Evolutionary conservation across 2,329 filamentous ascomycete genomes (phyloP), one percentile per base, ranked within the genome.

Genomic region (Aureobasidium sp.): DNA sequence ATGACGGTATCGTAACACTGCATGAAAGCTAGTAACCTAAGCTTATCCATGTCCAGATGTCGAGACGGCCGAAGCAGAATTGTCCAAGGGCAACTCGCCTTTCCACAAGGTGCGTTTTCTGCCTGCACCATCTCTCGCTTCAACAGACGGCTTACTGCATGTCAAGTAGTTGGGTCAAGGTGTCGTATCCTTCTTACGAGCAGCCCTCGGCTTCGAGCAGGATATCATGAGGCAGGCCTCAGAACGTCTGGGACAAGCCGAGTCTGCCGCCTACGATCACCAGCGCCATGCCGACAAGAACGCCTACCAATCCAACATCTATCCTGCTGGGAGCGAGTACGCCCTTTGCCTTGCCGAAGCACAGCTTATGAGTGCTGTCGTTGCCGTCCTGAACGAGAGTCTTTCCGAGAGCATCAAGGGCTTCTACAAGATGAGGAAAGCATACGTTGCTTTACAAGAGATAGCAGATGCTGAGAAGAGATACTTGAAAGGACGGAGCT

Each of bases 401-500:
- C 76, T 97, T 68, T 93, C 92, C 0, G 94, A 97, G 73, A 91
- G 87, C 17, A 84, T 97, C 73, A 91, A 88, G 75, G 91, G 91
- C 6, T 97, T 97, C 70, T 95, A 96, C 72, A 96, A 94, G 75
- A 76, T 97, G 68, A 83, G 93, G 65, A 96, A 95, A 72, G 93
- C 93, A 0, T 97, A 89, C 70, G 78, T 91, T 42, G 88, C 91
- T 0, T 79, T 99, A 3, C 89, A 96, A 69, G 82, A 81, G 11
- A 89, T 99, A 61, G 81, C 92, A 70, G 83, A 88, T 64, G 83
- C 87, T 37, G 92, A 96, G 75, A 82, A 82, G 27, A 84, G 82
- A 64, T 85, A 81, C 64, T 69, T 84, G 62, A 71, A 68, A 15
- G 66, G 70, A 63, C 72, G 67, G 65, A 77, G 73, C 64, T 62